phyloP scores from a whole-genome alignment of 805 yeast species.

The Candida ortonii region DNA sequence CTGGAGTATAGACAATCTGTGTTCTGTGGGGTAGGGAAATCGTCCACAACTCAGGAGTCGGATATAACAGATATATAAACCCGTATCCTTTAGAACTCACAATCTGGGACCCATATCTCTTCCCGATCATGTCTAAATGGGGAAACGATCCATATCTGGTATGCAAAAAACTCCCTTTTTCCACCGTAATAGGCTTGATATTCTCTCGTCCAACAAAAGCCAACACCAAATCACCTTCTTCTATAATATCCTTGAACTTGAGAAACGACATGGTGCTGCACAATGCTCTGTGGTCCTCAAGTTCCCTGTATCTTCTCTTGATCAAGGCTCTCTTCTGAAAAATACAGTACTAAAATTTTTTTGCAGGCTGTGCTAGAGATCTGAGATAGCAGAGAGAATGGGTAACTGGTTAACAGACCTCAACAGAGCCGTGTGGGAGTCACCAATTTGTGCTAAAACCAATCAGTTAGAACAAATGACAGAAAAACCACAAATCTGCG shows the following conservation, averaged over 20 bases:
- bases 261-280: constrained; percentile 25
- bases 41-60: constrained; percentile 96
- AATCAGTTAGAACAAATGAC: too few species aligned
- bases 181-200: constrained; percentile 69
- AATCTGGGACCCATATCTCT: constrained; percentile 80
- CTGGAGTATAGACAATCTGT: constrained; percentile 96
- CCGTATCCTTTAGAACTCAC: constrained; percentile 69
- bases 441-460: too few species aligned
- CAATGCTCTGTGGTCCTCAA: too few species aligned
- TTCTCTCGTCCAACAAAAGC: constrained; percentile 81
- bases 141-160: constrained; percentile 89
- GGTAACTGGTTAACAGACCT: too few species aligned
- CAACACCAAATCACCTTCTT: constrained; percentile 83
- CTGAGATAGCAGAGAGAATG: too few species aligned
- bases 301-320: too few species aligned
- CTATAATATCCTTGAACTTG: constrained; percentile 62
- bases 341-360: too few species aligned
- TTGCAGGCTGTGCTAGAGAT: too few species aligned
- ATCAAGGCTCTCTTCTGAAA: too few species aligned
- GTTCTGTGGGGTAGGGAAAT: constrained; percentile 95
- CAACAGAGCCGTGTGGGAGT: too few species aligned
- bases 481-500: too few species aligned
- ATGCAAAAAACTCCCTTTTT: constrained; percentile 59
- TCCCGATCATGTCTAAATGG: constrained; percentile 80
- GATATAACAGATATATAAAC: constrained; percentile 82